These are phyloP conservation scores for Sophora flavescens DNA, from an alignment of 306 rosid species.

Conservation along the genomic window DNA sequence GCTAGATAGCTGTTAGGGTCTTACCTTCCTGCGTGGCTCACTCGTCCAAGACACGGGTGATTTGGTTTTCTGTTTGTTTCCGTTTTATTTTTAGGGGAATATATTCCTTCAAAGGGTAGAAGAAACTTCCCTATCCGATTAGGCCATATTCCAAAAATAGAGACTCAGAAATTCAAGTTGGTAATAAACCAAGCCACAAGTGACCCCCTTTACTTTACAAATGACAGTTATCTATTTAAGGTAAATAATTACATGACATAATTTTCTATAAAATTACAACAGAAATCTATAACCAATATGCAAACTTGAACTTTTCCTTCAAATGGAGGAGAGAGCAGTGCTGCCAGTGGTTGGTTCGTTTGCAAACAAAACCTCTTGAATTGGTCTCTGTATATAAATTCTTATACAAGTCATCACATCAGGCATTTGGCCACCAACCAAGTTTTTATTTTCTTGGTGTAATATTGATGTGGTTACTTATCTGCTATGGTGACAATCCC, in stretches of 20 bases:
- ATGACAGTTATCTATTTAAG: constrained; percentile 39
- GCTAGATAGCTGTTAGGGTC: constrained; percentile 38
- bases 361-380: constrained; percentile 19
- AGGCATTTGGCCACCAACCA: background rate
- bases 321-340: constrained; percentile 17
- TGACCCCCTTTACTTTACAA: constrained; percentile 22
- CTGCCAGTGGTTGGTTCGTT: constrained; percentile 22
- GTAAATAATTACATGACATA: constrained; percentile 32
- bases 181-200: constrained; percentile 28
- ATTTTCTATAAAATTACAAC: constrained; percentile 20
- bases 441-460: background rate
- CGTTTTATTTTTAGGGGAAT: constrained; percentile 48
- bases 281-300: constrained; percentile 28
- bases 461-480: constrained; percentile 15
- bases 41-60: constrained; percentile 54
- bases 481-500: constrained; percentile 22
- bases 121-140: constrained; percentile 6
- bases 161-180: constrained; percentile 6
- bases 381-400: background rate
- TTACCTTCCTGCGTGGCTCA: constrained; percentile 30
- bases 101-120: constrained; percentile 37
- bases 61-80: constrained; percentile 24
- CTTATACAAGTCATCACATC: background rate
- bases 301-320: constrained; percentile 16
- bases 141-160: constrained; percentile 41